Conservation (phyloP, 129 eudicot genomes). For the Kitagawia praeruptora region DNA sequence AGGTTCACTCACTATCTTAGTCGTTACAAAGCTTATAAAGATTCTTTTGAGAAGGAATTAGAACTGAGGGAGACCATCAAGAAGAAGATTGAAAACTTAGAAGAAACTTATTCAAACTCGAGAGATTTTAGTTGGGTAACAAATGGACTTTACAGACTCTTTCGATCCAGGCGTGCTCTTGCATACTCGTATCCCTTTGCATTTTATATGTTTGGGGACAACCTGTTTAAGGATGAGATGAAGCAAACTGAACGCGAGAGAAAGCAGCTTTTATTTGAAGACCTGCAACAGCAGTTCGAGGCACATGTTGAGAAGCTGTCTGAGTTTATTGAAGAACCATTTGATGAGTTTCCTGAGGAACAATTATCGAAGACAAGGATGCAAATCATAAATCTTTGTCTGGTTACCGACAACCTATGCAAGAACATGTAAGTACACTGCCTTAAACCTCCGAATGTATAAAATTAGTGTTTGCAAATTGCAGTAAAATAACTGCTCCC, state of each 20-base stretch:
- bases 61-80: conserved; percentile 33
- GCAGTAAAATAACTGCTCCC: no score
- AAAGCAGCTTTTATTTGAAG: conserved; percentile 85
- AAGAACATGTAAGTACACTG: conserved; percentile 64
- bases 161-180: conserved; percentile 80
- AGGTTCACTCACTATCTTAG: conserved; percentile 90
- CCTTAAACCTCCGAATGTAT: not conserved
- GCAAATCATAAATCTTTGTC: conserved; percentile 72
- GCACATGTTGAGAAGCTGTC: conserved; percentile 74
- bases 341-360: conserved; percentile 44
- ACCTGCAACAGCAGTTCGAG: conserved; percentile 99
- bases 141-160: conserved; percentile 65
- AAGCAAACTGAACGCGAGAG: conserved; percentile 58
- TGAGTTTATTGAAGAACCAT: conserved; percentile 73
- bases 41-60: conserved; percentile 43
- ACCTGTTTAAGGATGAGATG: conserved; percentile 80
- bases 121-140: conserved; percentile 59
- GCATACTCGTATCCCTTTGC: conserved; percentile 93
- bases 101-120: conserved; percentile 26
- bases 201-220: conserved; percentile 88
- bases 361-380: conserved; percentile 57
- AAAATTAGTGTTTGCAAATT: not conserved
- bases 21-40: conserved; percentile 55
- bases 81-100: conserved; percentile 31
- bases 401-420: conserved; percentile 66